These are phyloP conservation scores for Picocystis sp. DNA, from an alignment of 163 green algal species.

Conservation along the genomic window DNA sequence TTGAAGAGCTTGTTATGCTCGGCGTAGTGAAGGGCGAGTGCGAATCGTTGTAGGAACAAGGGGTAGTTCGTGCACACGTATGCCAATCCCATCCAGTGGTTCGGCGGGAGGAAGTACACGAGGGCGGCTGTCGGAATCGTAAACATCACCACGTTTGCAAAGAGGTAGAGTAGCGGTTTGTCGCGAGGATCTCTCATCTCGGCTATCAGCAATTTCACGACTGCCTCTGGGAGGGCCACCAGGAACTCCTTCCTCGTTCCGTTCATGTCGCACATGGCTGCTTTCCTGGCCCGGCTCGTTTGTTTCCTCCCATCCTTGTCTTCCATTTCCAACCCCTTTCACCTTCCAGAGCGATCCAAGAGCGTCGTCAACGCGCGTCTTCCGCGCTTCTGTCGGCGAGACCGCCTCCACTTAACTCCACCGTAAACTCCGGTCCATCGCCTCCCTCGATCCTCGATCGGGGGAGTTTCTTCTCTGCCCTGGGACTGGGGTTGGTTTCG, in stretches of 20 bases:
- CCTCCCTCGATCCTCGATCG: too few species aligned
- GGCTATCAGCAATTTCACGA: conserved; percentile 8
- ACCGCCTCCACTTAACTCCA: too few species aligned
- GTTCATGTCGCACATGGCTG: conserved; percentile 10
- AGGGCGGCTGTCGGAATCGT: conserved; percentile 25
- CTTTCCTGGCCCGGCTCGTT: too few species aligned
- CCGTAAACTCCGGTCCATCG: too few species aligned
- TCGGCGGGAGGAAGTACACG: conserved; percentile 14
- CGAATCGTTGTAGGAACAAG: conserved; percentile 59
- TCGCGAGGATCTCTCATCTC: conserved; percentile 33
- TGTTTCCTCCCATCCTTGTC: too few species aligned
- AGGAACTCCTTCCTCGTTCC: conserved; percentile 24
- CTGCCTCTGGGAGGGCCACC: conserved; percentile 10
- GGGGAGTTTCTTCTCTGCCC: too few species aligned
- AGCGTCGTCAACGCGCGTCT: too few species aligned
- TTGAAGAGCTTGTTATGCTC: conserved; percentile 55
- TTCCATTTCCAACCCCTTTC: too few species aligned
- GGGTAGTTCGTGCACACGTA: conserved; percentile 47
- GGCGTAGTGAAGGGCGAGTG: conserved; percentile 60
- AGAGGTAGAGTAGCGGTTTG: conserved; percentile 23
- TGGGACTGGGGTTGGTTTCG: too few species aligned
- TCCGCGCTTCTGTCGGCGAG: too few species aligned
- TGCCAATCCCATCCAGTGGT: conserved; percentile 28
- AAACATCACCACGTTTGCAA: conserved; percentile 31
- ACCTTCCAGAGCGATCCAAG: too few species aligned